These are phyloP conservation scores for Eucalyptus camaldulensis DNA, from an alignment of 345 rosid species.

Conservation along the genomic window DNA sequence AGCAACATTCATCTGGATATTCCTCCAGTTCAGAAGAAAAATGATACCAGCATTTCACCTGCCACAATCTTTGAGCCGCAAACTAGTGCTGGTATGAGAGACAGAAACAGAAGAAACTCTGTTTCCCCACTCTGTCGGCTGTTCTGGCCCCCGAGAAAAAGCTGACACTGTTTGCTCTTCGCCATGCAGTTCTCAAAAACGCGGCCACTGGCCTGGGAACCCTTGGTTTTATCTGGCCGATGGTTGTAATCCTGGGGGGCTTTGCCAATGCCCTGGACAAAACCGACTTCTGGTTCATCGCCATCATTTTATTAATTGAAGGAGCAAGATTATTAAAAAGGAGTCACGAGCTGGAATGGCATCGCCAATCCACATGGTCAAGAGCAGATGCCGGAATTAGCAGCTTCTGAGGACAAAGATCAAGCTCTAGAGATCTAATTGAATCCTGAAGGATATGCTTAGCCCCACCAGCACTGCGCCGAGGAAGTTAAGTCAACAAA, in stretches of 20 bases:
- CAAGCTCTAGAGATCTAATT: slow-evolving; percentile 21
- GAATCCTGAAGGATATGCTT: slow-evolving; percentile 2
- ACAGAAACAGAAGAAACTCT: background rate
- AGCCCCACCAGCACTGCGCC: background rate
- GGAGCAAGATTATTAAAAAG: slow-evolving; percentile 63
- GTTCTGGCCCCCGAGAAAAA: slow-evolving; percentile 44
- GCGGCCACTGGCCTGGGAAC: slow-evolving; percentile 68
- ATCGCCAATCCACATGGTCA: slow-evolving; percentile 73
- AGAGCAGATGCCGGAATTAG: slow-evolving; percentile 44
- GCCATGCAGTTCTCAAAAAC: slow-evolving; percentile 58
- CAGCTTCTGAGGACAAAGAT: slow-evolving; percentile 40
- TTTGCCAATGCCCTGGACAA: slow-evolving; percentile 60
- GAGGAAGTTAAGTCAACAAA: slow-evolving; percentile 1
- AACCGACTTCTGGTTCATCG: slow-evolving; percentile 68
- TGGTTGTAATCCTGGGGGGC: slow-evolving; percentile 77
- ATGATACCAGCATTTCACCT: background rate
- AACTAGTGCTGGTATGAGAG: background rate
- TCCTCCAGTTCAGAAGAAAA: background rate
- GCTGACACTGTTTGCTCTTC: slow-evolving; percentile 67
- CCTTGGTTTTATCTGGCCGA: slow-evolving; percentile 79
- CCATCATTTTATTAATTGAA: slow-evolving; percentile 60
- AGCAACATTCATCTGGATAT: background rate
- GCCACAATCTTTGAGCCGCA: background rate
- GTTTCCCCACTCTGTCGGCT: background rate
- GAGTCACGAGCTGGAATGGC: slow-evolving; percentile 87